Evolutionary conservation across 352 stramenopile species (phyloP).

Genomic region (Pythium dissimile): DNA sequence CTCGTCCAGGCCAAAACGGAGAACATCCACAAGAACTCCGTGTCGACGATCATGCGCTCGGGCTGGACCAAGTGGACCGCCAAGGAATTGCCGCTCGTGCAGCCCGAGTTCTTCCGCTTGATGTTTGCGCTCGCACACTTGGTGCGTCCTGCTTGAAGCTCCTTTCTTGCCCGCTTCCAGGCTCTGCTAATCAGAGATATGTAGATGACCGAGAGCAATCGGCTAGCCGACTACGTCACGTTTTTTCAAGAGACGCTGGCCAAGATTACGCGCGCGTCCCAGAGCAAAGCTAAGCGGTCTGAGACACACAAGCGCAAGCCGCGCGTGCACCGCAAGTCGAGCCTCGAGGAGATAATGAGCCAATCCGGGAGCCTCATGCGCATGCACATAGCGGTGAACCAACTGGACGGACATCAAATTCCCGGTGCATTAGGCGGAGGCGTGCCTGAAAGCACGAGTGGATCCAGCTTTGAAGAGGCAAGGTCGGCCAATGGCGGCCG

Average conservation of each 20-base stretch:
- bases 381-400: conserved; percentile 2
- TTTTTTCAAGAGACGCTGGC: conserved; percentile 73
- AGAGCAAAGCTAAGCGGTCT: conserved; percentile 33
- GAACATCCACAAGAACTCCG: conserved; percentile 73
- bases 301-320: conserved; percentile 25
- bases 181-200: not conserved
- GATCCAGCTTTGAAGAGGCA: not conserved
- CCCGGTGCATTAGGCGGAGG: not conserved
- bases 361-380: not conserved
- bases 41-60: conserved; percentile 69
- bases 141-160: conserved; percentile 24
- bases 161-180: not conserved
- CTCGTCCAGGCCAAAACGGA: conserved; percentile 75
- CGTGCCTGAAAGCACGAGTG: not conserved
- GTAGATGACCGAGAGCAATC: conserved; percentile 74
- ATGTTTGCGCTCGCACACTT: conserved; percentile 75
- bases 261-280: conserved; percentile 47
- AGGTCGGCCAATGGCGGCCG: not conserved
- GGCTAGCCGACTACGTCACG: conserved; percentile 61
- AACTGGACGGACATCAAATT: not conserved
- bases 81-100: conserved; percentile 49
- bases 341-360: conserved; percentile 20
- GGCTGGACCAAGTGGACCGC: conserved; percentile 68
- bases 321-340: conserved; percentile 25
- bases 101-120: conserved; percentile 56